Evolutionary conservation across 805 yeast species (phyloP), one percentile per base, ranked within the genome.

Genomic region (Torulaspora franciscae): DNA sequence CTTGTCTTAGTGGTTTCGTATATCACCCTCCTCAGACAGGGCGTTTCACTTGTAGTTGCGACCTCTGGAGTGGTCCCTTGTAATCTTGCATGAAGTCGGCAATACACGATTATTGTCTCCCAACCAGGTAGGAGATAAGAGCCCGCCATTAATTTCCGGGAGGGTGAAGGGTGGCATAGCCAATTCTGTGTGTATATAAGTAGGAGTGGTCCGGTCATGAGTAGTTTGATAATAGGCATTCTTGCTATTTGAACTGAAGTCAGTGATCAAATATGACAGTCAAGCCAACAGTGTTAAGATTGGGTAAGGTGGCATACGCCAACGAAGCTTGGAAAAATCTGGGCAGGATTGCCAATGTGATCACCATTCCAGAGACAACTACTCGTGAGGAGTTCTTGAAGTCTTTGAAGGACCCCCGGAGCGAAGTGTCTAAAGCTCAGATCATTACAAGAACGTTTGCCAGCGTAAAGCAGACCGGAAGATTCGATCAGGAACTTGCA

Each of bases 271-370:
- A 13, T 4, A 56, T 58, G 61, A 43, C 45, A 27, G 41, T 43
- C 9, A 74, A 74, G 55, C 81, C 85, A 39, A 76, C 77, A 50
- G 79, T 87, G 8, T 70, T 88, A 22, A 72, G 86, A 63, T 62
- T 88, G 28, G 91, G 89, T 6, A 71, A 74, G 10, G 71, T 80
- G 36, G 61, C 65, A 41, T 81, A 69, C 58, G 90, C 88, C 35
- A 76, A 74, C 30, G 68, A 74, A 26, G 84, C 81, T 34, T 86
- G 93, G 91, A 67, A 70, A n/a, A 68, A 73, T 22, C 65, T 85
- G 14, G 54, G 61, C 8, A 56, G 73, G 34, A 57, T 73, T 5
- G 76, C 73, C 4, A 73, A 77, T 37, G 70, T 81, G n/a, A 57
- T 80, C 15, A 67, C 72, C 27, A 50, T 72, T 10, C 66, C 61